A percentile compares a stretch with the other conserved stretches of the same genome.
Evolutionary conservation across 1,284 basidiomycete species (phyloP).

Genomic region (Cryptococcus wingfieldii): DNA sequence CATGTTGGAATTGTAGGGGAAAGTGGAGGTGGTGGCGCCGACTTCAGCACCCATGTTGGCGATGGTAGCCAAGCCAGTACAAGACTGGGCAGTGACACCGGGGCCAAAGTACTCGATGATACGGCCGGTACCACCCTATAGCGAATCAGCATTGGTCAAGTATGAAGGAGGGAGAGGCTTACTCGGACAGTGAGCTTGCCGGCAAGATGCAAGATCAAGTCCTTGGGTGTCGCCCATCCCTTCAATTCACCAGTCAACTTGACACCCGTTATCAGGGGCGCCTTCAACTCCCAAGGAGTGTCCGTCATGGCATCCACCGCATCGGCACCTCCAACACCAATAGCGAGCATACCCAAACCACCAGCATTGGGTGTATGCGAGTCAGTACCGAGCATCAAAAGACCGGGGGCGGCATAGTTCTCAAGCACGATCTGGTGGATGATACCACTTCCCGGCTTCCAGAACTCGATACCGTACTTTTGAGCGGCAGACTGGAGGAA

Average conservation of each 20-base stretch:
- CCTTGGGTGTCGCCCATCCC: constrained; percentile 98
- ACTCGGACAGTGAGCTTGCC: constrained; percentile 92
- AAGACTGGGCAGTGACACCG: constrained; percentile 86
- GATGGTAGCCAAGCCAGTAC: constrained; percentile 91
- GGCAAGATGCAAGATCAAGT: constrained; percentile 89
- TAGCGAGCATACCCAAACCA: constrained; percentile 97
- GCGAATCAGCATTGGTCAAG: background rate
- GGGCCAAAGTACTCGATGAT: constrained; percentile 97
- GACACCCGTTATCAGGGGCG: constrained; percentile 97
- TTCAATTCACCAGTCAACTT: constrained; percentile 90
- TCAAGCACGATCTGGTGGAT: constrained; percentile 97
- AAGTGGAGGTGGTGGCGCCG: constrained; percentile 95
- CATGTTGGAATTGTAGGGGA: constrained; percentile 93
- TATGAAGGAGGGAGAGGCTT: constrained; percentile 32
- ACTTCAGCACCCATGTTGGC: constrained; percentile 99
- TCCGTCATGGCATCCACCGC: constrained; percentile 98
- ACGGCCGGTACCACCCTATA: constrained; percentile 85
- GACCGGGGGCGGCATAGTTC: constrained; percentile 98
- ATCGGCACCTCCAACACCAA: constrained; percentile 98
- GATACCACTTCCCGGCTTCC: constrained; percentile 98
- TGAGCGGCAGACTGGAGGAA: constrained; percentile 87
- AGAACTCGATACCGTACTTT: constrained; percentile 73
- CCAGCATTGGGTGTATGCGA: constrained; percentile 99
- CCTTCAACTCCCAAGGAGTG: constrained; percentile 98
- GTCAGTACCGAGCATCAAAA: constrained; percentile 99